A percentile compares a stretch with the other conserved stretches of the same genome.
Evolutionary conservation across 805 yeast genomes (phyloP).

Genomic region (Lachancea dasiensis): DNA sequence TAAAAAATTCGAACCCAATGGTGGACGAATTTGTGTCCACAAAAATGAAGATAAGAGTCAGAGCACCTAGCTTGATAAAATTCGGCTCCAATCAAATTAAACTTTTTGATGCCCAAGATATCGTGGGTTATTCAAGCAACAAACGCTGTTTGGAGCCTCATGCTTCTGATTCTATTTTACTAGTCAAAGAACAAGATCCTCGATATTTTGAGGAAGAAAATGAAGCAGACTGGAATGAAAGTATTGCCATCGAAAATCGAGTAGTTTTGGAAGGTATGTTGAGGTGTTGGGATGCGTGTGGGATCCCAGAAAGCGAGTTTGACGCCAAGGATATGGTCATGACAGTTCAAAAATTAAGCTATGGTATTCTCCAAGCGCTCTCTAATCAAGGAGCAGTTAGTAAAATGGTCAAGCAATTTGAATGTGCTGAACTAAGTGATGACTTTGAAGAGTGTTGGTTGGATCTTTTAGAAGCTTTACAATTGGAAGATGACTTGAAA

Average conservation of each 20-base stretch:
- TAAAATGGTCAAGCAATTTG: constrained; percentile 1
- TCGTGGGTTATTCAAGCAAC: background rate
- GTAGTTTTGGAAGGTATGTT: constrained; percentile 6
- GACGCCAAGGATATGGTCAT: constrained; percentile 7
- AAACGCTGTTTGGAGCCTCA: background rate
- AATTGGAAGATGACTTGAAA: constrained; percentile 2
- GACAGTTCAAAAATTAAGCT: constrained; percentile 9
- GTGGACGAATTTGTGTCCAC: constrained; percentile 7
- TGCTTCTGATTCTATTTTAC: constrained; percentile 1
- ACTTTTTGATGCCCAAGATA: constrained; percentile 3
- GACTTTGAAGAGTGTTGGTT: constrained; percentile 8
- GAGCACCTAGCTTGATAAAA: background rate
- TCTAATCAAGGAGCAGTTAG: constrained; percentile 5
- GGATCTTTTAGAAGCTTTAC: constrained; percentile 4
- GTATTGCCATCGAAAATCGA: constrained; percentile 6
- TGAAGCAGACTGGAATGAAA: constrained; percentile 7
- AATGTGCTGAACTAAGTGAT: constrained; percentile 1
- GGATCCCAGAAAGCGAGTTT: constrained; percentile 6
- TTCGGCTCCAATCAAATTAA: constrained; percentile 7
- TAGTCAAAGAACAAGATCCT: constrained; percentile 5
- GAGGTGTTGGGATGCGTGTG: constrained; percentile 9
- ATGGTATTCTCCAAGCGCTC: constrained; percentile 8
- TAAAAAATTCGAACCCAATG: constrained; percentile 5
- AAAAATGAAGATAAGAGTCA: background rate
- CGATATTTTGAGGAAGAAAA: constrained; percentile 3